Base-by-base conservation (phyloP, 805 yeast species). In the Suhomyces emberorum region DNA sequence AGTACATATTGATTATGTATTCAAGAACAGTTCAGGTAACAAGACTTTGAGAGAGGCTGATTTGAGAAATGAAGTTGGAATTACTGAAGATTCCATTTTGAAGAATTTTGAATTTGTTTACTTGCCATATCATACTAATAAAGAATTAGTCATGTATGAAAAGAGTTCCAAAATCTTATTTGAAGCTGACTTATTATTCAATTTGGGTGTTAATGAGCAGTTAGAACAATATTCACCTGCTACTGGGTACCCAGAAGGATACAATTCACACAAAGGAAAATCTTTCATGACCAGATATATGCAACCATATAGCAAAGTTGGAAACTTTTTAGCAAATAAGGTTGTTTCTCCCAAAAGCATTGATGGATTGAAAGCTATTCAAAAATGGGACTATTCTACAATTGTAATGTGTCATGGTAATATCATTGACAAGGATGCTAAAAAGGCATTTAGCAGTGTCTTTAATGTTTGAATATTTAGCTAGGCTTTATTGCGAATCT, bases 161-260 rank as follows among this genome's bases (percentile, higher is more conserved):
- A 63, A 61, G 29, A 52, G 55, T 10, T 60, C 77, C 23, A 72
- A 71, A 52, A 65, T 76, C 0, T 48, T 81, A 14, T 63, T 74
- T 41, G 77, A 72, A 46, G 88, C 81, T 10, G 88, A 82, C 53
- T 52, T 81, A 39, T 48, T 81, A 22, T 75, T 81, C 59, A 78
- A 79, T 51, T 61, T 80, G 43, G 80, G 79, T 9, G 63, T 65
- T 22, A 32, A 42, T 11, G 47, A 37, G 18, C 44, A 49, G 4
- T 47, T 64, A 44, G 71, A 67, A 38, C 81, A 75, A 47, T 72
- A 54, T 47, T 59, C 68, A 16, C 59, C 65, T 1, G 62, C 45
- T 24, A 46, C 61, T 6, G 85, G 81, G 21, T 79, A 63, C 42
- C 63, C 65, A 7, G 63, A 57, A 4, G 54, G 53, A 6, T 55